Conservation (phyloP, 768 basidiomycete species). For the Mycena belliarum region DNA sequence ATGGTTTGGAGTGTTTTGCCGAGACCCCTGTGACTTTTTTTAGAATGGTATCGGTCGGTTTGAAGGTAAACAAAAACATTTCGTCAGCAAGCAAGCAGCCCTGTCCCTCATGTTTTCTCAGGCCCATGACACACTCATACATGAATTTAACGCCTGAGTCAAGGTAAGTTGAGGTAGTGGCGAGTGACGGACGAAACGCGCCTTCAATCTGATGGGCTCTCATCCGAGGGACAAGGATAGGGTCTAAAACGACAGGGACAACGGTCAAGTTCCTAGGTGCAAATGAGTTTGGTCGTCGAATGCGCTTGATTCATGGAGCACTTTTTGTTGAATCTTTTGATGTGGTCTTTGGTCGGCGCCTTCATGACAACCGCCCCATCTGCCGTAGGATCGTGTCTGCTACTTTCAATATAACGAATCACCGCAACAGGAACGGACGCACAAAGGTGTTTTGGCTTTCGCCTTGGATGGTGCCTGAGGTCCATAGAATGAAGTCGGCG, state of each 20-base stretch:
- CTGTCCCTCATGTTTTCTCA: conserved; percentile 86
- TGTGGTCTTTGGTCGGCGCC: conserved; percentile 66
- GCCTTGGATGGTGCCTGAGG: conserved; percentile 30
- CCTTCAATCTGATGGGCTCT: conserved; percentile 92
- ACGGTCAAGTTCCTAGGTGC: conserved; percentile 56
- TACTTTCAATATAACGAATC: not conserved
- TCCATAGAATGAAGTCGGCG: conserved; percentile 67
- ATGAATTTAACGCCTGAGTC: conserved; percentile 76
- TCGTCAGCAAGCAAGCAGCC: conserved; percentile 98
- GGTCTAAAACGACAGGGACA: conserved; percentile 88
- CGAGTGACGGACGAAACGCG: conserved; percentile 24
- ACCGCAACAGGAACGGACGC: conserved; percentile 27
- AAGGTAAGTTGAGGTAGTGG: not conserved
- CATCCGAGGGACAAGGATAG: conserved; percentile 72
- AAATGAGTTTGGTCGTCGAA: conserved; percentile 7
- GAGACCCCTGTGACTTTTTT: conserved; percentile 87
- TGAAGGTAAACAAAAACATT: no score
- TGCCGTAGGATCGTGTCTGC: conserved; percentile 75
- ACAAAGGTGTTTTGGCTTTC: conserved; percentile 51
- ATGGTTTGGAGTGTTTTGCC: conserved; percentile 98
- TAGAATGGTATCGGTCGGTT: no score
- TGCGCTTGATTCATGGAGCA: conserved; percentile 29
- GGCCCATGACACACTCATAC: conserved; percentile 95
- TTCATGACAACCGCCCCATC: conserved; percentile 88
- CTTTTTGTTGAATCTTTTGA: conserved; percentile 71